Evolutionary conservation across 2,329 filamentous ascomycete species (phyloP), one percentile per base, ranked within the genome.

Genomic region (Nigrospora sphaerica): DNA sequence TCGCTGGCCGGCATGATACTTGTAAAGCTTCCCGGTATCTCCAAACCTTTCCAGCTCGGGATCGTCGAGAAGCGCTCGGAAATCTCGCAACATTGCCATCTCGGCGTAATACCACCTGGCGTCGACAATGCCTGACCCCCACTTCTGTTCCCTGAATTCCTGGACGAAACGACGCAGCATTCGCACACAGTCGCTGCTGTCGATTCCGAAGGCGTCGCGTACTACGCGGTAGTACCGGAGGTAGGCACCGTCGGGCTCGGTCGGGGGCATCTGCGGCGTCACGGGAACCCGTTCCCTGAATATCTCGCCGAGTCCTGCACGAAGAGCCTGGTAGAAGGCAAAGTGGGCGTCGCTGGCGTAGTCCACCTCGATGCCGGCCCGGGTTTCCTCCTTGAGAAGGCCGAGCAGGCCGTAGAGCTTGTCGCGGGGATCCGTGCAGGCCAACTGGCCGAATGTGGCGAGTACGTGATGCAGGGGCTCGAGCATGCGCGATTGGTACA

Each of bases 281-380:
- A 46, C 18, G 23, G 39, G 12, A 12, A 19, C 34, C 12, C 46
- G 34, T 33, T 51, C 47, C 3, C 12, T 16, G 31, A 35, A 17
- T 16, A 53, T 49, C 38, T 52, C 50, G 35, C 46, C 31, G 9
- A 51, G 32, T 1, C 50, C 49, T 11, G 51, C 40, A 71, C 85
- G 81, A 64, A 95, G 76, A 45, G 88, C 88, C 69, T 85, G 86
- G 82, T 93, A 93, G 81, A 95, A 89, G 60, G 90, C 84, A 51
- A 77, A 78, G 62, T 77, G 56, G 34, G 62, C 60, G 49, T 65
- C 67, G 57, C 75, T 63, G 50, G 61, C 67, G 68, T 78, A 77
- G 68, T 78, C 76, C 55, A 71, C 71, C 62, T 71, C 71, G 60
- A 78, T 73, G 14, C 28, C 17, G 6, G 36, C 46, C 33, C 45